Percentiles rank a stretch among this genome's conserved stretches.
phyloP scores from a whole-genome alignment of 164 flowering plant species.

The Magnolia sinica region DNA sequence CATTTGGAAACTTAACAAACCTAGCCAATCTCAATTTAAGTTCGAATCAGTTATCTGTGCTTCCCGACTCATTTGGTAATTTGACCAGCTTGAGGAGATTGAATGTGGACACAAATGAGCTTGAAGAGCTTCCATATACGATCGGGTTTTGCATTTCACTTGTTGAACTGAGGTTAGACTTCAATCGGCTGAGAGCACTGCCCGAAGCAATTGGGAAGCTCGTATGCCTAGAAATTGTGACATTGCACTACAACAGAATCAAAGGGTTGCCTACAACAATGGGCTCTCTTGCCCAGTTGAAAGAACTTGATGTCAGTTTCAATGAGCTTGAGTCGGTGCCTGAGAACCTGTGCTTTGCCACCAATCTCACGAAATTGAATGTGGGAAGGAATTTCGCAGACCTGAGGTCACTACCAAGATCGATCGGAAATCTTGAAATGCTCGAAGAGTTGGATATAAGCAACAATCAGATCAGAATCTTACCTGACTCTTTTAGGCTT shows the following conservation, averaged over 20 bases:
- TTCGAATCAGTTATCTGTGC: slow-evolving; percentile 41
- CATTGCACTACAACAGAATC: slow-evolving; percentile 56
- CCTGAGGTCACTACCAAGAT: slow-evolving; percentile 53
- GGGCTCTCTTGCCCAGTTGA: slow-evolving; percentile 48
- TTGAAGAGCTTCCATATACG: slow-evolving; percentile 62
- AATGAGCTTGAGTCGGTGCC: slow-evolving; percentile 63
- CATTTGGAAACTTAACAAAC: slow-evolving; percentile 47
- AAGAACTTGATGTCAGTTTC: slow-evolving; percentile 67
- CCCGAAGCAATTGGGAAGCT: slow-evolving; percentile 78
- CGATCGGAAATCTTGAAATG: slow-evolving; percentile 63
- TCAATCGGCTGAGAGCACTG: slow-evolving; percentile 57
- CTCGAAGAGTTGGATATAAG: slow-evolving; percentile 77
- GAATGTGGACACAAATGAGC: slow-evolving; percentile 58
- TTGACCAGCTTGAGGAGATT: slow-evolving; percentile 46
- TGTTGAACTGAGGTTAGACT: slow-evolving; percentile 52
- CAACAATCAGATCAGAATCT: slow-evolving; percentile 46
- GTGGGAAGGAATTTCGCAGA: slow-evolving; percentile 68
- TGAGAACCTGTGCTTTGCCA: slow-evolving; percentile 56
- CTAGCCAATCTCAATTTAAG: slow-evolving; percentile 59
- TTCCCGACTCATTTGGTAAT: slow-evolving; percentile 52
- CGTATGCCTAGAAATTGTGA: slow-evolving; percentile 48
- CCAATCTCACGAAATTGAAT: slow-evolving; percentile 48
- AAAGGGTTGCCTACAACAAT: slow-evolving; percentile 62
- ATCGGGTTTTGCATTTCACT: slow-evolving; percentile 67
- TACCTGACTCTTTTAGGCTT: slow-evolving; percentile 65